Evolutionary conservation across 345 rosid species (phyloP).

Genomic region (Zanthoxylum bungeanum): DNA sequence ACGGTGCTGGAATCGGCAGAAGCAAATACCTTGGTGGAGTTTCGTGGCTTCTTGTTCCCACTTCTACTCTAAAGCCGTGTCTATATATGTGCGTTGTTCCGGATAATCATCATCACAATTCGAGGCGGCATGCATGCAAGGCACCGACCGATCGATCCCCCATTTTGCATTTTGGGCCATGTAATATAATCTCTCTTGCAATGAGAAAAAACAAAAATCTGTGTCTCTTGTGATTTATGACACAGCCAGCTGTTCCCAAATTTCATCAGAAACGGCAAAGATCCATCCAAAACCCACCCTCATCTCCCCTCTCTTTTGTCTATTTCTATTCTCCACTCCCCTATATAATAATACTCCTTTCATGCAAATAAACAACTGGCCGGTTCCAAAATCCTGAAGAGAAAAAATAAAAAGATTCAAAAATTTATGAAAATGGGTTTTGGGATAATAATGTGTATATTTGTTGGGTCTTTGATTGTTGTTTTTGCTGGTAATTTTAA

Average conservation of each 20-base stretch:
- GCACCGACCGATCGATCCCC: slow-evolving; percentile 3
- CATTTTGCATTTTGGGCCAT: not conserved
- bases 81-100: not conserved
- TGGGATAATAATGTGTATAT: not conserved
- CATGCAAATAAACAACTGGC: too few species aligned
- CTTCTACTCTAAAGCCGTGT: not conserved
- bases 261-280: not conserved
- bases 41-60: too few species aligned
- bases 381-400: not conserved
- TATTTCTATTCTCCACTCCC: not conserved
- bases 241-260: not conserved
- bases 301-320: not conserved
- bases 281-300: not conserved
- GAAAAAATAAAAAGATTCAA: too few species aligned
- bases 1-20: not conserved
- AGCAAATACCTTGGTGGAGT: too few species aligned
- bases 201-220: not conserved
- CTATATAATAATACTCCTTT: not conserved
- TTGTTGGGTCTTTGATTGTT: not conserved
- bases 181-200: not conserved
- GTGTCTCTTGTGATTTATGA: not conserved
- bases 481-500: slow-evolving; percentile 30
- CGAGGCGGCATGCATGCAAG: not conserved
- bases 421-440: not conserved
- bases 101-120: not conserved